phyloP scores from a whole-genome alignment of 768 basidiomycete species.

The Phanerochaete carnosa region DNA sequence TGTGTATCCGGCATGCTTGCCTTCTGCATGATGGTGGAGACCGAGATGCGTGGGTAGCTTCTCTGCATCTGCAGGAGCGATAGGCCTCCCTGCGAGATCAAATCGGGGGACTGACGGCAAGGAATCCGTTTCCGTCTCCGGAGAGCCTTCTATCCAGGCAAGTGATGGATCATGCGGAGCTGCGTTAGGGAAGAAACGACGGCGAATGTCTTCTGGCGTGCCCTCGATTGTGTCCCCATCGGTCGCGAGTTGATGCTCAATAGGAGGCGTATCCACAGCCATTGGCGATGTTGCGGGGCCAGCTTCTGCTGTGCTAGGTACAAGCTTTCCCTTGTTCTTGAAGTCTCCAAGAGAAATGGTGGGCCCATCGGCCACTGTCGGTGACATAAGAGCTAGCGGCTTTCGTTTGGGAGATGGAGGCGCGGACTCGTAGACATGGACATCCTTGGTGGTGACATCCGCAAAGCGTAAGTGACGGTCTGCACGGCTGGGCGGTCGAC shows the following conservation, averaged over 20 bases:
- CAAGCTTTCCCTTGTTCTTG: conserved; percentile 29
- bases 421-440: conserved; percentile 80
- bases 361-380: conserved; percentile 37
- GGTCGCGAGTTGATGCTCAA: background rate
- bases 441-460: conserved; percentile 67
- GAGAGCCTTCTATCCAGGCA: conserved; percentile 65
- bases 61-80: conserved; percentile 50
- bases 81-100: conserved; percentile 69
- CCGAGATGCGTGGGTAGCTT: conserved; percentile 81
- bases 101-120: conserved; percentile 43
- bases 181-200: conserved; percentile 75
- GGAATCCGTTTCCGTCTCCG: conserved; percentile 8
- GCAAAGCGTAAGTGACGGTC: conserved; percentile 68
- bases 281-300: background rate
- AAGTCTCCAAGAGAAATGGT: conserved; percentile 37
- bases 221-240: conserved; percentile 47
- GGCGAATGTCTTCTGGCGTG: conserved; percentile 79
- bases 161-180: conserved; percentile 68
- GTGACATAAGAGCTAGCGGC: conserved; percentile 52
- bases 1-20: conserved; percentile 82
- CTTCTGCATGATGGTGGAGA: conserved; percentile 86
- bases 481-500: conserved; percentile 57
- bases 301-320: background rate
- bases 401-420: conserved; percentile 71
- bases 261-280: background rate